Evolutionary conservation across 192 early-diverging fungal genomes (phyloP).

Genomic region (Geranomyces michiganensis): DNA sequence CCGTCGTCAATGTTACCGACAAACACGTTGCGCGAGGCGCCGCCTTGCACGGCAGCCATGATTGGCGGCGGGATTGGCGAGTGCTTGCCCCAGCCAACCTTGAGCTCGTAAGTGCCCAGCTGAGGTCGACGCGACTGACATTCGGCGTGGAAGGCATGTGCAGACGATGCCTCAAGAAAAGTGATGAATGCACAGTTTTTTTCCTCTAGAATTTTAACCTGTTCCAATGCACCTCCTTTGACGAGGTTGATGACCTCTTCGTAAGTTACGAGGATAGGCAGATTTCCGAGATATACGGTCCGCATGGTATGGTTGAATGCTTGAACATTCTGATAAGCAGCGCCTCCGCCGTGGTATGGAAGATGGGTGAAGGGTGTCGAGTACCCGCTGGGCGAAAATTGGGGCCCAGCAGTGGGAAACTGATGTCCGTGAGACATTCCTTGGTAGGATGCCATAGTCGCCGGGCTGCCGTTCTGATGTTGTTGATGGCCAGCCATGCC

Average conservation of each 20-base stretch:
- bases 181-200: conserved; percentile 83
- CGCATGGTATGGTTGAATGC: conserved; percentile 53
- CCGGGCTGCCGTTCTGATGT: conserved; percentile 4
- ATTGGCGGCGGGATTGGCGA: conserved; percentile 54
- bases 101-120: conserved; percentile 64
- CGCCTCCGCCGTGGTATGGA: conserved; percentile 7
- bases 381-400: conserved; percentile 12
- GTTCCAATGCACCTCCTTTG: conserved; percentile 70
- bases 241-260: conserved; percentile 74
- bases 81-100: conserved; percentile 77
- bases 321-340: conserved; percentile 23
- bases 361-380: conserved; percentile 4
- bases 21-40: conserved; percentile 82
- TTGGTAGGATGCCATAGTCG: conserved; percentile 3
- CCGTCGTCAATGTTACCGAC: conserved; percentile 71
- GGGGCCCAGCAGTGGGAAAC: background rate
- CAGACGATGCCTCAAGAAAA: conserved; percentile 71
- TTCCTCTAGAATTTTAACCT: conserved; percentile 69
- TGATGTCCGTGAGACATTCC: conserved; percentile 10
- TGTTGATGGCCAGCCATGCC: conserved; percentile 28
- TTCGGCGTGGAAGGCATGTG: conserved; percentile 63
- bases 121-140: conserved; percentile 50
- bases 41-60: conserved; percentile 63
- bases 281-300: conserved; percentile 83
- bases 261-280: conserved; percentile 60